Evolutionary conservation across 148 eudicot genomes (phyloP).

Genomic region (Drosera capensis): DNA sequence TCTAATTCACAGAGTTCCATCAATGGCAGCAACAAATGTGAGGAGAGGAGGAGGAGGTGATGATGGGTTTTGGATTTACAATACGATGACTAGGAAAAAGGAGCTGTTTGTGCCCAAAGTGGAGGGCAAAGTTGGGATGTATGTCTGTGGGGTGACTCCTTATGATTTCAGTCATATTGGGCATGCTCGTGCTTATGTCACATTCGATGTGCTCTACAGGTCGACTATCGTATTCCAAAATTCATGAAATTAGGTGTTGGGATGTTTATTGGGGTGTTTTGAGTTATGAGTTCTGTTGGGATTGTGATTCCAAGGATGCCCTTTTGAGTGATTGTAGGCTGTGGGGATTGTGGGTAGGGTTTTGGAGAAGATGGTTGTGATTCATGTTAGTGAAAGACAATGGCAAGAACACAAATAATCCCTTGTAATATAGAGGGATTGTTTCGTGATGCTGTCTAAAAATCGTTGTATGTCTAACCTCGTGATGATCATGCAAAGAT

Average conservation of each 20-base stretch:
- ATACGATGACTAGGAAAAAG: constrained; percentile 62
- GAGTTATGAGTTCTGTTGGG: neutral
- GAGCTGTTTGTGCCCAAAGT: constrained; percentile 56
- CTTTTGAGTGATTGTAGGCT: no score
- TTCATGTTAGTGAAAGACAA: no score
- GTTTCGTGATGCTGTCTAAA: no score
- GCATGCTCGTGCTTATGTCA: constrained; percentile 82
- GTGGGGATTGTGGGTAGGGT: no score
- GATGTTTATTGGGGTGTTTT: neutral
- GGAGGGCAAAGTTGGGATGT: constrained; percentile 80
- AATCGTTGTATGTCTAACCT: no score
- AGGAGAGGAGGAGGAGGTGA: constrained; percentile 7
- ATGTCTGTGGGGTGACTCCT: constrained; percentile 89
- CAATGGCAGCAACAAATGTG: no score
- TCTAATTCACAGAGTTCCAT: no score
- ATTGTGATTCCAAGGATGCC: no score
- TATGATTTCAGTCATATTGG: constrained; percentile 98
- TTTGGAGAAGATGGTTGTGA: no score
- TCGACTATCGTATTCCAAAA: constrained; percentile 2
- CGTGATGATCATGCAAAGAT: no score
- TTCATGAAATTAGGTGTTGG: constrained; percentile 3
- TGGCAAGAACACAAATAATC: no score
- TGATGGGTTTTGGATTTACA: constrained; percentile 45
- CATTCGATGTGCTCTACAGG: constrained; percentile 81
- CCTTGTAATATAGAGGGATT: no score